Conservation (phyloP, 495 filamentous ascomycete species). For the Neurospora cerealis region DNA sequence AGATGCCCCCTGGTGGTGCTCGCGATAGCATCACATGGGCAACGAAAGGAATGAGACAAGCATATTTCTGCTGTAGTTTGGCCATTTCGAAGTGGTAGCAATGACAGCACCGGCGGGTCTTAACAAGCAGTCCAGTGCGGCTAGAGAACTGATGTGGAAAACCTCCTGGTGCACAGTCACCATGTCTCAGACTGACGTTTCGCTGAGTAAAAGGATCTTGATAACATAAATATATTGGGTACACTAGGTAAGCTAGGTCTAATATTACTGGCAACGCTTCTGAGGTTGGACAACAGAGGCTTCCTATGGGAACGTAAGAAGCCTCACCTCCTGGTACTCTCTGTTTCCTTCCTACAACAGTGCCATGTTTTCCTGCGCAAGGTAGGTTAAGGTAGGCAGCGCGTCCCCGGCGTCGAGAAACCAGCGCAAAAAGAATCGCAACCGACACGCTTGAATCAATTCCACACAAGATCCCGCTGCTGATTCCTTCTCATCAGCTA, state of each 20-base stretch:
- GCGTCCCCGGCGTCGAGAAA: background rate
- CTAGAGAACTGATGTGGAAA: background rate
- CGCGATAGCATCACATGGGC: background rate
- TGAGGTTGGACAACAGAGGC: background rate
- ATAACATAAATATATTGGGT: background rate
- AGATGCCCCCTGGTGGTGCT: background rate
- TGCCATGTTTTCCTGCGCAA: background rate
- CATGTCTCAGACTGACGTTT: background rate
- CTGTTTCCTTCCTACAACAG: background rate
- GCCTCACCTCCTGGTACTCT: background rate
- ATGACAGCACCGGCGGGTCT: background rate
- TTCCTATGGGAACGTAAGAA: background rate
- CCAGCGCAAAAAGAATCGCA: background rate
- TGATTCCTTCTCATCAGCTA: background rate
- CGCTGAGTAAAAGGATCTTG: background rate
- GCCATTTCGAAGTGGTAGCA: background rate
- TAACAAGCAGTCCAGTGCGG: background rate
- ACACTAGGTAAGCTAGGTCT: background rate
- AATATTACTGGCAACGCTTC: background rate
- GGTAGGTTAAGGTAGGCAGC: background rate
- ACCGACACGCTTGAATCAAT: background rate
- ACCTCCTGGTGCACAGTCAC: background rate
- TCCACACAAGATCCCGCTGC: background rate
- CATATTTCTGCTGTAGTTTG: background rate
- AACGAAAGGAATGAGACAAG: background rate